Evolutionary conservation across 805 yeast species (phyloP), one percentile per base, ranked within the genome.

Genomic region (Candida loeiensis): DNA sequence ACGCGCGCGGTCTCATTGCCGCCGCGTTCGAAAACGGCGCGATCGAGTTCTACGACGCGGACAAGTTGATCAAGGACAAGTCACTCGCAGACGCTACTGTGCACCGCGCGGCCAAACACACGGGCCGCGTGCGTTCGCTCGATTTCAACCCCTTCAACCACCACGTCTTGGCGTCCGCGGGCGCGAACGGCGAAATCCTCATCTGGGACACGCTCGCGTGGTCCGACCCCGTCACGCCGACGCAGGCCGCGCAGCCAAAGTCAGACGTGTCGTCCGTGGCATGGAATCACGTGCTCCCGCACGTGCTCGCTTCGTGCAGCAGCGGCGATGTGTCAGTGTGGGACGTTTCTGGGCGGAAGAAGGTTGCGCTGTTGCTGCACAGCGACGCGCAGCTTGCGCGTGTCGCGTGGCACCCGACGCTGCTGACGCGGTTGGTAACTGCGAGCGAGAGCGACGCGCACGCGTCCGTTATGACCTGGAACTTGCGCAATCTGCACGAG

Each of bases 331-430:
- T 96, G 3, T 83, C 96, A 1, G 82, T 93, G 49, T 93, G 97
- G 97, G 98, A 93, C 64, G 70, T 90, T 49, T 85, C 85, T 55
- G 80, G 89, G 29, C 83, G 82, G 58, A 78, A 87, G 55, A 97
- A 91, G 64, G 95, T 91, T 17, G 68, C 93, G 45, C 96, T 88
- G 60, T 73, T 93, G 58, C 76, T 80, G 41, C 86, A 87, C 61
- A 69, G 72, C 32, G 76, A 83, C 54, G 82, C 89, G 17, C 82
- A 82, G 41, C 74, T 91, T 37, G 79, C 95, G 25, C 75, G 77
- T 45, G 95, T 93, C 11, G 88, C 83, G 43, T 93, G 99, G 99
- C 97, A 93, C 61, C 99, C 99, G 41, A 66, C 75, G 32, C 82
- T 82, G 64, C 79, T 91, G 43, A 91, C 98, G 12, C 83, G 79